Conservation (phyloP, 1,139 yeast genomes). For the Suhomyces bokatorum region DNA sequence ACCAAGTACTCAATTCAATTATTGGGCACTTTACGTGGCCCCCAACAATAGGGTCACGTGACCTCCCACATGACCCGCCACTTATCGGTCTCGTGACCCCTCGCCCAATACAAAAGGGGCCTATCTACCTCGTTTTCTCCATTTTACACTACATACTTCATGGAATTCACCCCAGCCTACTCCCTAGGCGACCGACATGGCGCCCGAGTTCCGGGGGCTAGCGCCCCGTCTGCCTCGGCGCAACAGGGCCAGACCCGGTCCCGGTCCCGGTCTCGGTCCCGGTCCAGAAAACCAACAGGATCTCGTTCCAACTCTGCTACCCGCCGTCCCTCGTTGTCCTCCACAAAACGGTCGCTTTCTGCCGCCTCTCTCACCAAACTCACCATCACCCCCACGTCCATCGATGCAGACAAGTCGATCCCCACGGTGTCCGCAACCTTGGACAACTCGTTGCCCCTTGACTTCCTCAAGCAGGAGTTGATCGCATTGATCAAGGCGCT, state of each 20-base stretch:
- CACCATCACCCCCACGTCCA: slow-evolving; percentile 26
- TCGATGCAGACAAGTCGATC: slow-evolving; percentile 32
- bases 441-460: slow-evolving; percentile 75
- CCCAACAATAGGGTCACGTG: no score
- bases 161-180: slow-evolving; percentile 11
- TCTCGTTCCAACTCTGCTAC: slow-evolving; percentile 40
- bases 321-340: slow-evolving; percentile 36
- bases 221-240: neutral
- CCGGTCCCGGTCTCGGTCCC: slow-evolving; percentile 40
- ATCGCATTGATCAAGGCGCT: slow-evolving; percentile 63
- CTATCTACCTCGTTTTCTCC: neutral
- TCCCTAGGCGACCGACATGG: slow-evolving; percentile 8
- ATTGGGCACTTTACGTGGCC: no score
- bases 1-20: no score
- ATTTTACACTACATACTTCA: neutral
- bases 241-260: slow-evolving; percentile 12
- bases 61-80: neutral
- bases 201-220: neutral
- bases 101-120: slow-evolving; percentile 1
- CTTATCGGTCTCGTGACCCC: slow-evolving; percentile 7
- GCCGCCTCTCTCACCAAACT: slow-evolving; percentile 17
- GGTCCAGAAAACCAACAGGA: slow-evolving; percentile 37
- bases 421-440: slow-evolving; percentile 47
- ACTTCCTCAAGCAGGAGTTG: slow-evolving; percentile 83
- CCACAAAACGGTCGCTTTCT: slow-evolving; percentile 32